Base-by-base conservation (phyloP, 2,329 filamentous ascomycete genomes). In the Hysterium pulicare region DNA sequence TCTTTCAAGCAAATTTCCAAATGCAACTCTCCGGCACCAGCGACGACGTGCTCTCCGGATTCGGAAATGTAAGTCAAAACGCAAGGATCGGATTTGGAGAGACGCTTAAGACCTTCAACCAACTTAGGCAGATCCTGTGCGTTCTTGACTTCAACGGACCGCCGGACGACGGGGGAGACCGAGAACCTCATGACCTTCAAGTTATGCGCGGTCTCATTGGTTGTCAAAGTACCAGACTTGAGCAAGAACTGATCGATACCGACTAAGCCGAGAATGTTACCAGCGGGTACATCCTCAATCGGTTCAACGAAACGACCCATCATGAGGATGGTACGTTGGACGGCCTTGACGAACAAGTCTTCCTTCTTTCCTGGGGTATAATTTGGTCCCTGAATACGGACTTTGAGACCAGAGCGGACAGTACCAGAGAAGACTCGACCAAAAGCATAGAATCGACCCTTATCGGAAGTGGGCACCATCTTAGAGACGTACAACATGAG, bases 121-220 rank as follows among this genome's bases (percentile, higher is more conserved):
- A 98, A 85, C 86, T 98, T 98, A 75, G 93, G 93, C 55, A 98
- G 84, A 82, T 98, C 93, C 79, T 95, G 90, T 67, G 93, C 93
- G 78, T 98, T 98, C 89, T 97, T 97, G 81, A 96, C 91, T 78
- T 96, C 89, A 67, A 98, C 93, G 74, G 93, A 95, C 62, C 91
- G 91, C 78, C 87, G 91, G 58, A 98, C 93, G 77, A 98, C 93
- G 65, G 93, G 93, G 48, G 93, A 97, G 72, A 98, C 93, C 69
- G 93, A 98, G 87, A 98, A 98, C 82, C 96, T 97, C 93, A 98
- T 98, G 78, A 98, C 93, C 86, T 97, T 97, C 68, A 98, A 79
- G 86, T 98, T 98, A 86, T 98, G 93, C 71, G 93, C 91, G 57
- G 89, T 94, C 61, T 98, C 93, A 70, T 81, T 84, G 71, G 91